phyloP scores from a whole-genome alignment of 257 asterid genomes.

The Jacaranda mimosifolia region DNA sequence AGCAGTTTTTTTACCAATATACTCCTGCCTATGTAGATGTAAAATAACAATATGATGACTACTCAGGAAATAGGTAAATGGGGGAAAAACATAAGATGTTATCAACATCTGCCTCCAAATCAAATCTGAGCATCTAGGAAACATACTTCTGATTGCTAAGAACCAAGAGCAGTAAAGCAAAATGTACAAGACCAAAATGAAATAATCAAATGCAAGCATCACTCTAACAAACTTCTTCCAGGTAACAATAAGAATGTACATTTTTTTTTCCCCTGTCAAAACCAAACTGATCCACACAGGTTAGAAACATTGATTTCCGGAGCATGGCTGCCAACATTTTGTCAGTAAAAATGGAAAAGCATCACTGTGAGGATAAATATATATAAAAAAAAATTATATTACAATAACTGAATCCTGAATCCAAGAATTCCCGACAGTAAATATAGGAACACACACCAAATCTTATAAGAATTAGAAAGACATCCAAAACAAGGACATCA shows the following conservation, averaged over 20 bases:
- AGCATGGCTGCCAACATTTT: constrained; percentile 23
- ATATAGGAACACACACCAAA: constrained; percentile 49
- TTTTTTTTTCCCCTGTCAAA: background rate
- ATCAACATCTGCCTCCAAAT: background rate
- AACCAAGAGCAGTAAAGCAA: background rate
- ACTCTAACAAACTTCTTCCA: background rate
- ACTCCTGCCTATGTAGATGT: background rate
- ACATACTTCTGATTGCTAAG: background rate
- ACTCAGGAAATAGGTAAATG: background rate
- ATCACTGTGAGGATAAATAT: constrained; percentile 27
- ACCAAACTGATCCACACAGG: constrained; percentile 20
- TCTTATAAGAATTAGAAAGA: constrained; percentile 47
- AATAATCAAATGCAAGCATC: background rate
- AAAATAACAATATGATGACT: background rate
- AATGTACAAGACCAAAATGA: constrained; percentile 7
- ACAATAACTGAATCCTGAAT: constrained; percentile 54
- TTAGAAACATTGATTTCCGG: constrained; percentile 7
- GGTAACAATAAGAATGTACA: constrained; percentile 30
- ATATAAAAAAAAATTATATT: constrained; percentile 45
- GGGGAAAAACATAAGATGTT: background rate
- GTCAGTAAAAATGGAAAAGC: background rate
- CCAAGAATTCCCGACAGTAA: constrained; percentile 48
- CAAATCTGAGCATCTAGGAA: background rate
- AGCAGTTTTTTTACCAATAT: no score
- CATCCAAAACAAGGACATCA: constrained; percentile 41